These are phyloP conservation scores for Penicillium verrucosum DNA, from an alignment of 2,329 filamentous ascomycete species.

Conservation along the genomic window DNA sequence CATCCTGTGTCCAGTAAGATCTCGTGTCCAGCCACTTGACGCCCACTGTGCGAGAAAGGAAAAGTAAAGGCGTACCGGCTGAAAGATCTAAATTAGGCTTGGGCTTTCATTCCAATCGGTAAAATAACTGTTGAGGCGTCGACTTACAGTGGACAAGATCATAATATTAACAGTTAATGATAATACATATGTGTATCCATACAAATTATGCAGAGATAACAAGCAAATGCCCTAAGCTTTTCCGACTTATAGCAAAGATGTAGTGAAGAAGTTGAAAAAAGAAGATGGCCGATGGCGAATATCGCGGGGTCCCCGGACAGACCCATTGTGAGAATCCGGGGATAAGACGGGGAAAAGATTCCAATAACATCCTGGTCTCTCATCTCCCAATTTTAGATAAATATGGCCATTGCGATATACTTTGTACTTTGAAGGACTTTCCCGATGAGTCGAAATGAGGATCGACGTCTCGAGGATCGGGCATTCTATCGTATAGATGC, in stretches of 20 bases:
- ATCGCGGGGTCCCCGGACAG: constrained; percentile 6
- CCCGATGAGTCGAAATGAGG: not conserved
- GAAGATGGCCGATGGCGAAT: not conserved
- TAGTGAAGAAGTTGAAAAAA: not conserved
- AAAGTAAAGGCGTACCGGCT: not conserved
- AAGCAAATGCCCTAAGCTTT: too few relatives aligned
- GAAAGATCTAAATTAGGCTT: not conserved
- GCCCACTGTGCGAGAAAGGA: not conserved
- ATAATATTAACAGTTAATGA: not conserved
- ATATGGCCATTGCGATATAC: not conserved
- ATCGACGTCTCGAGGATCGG: not conserved
- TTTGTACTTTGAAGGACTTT: not conserved
- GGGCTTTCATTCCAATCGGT: not conserved
- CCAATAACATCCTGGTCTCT: not conserved
- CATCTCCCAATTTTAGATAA: not conserved
- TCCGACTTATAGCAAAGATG: not conserved
- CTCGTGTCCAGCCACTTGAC: not conserved
- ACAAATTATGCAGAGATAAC: not conserved
- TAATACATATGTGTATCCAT: not conserved
- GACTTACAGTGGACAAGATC: not conserved
- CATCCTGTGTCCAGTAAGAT: not conserved
- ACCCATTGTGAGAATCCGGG: not conserved
- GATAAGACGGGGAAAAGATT: not conserved
- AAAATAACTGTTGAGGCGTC: not conserved
- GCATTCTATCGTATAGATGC: not conserved